These are phyloP conservation scores for Barbarea vulgaris DNA, from an alignment of 345 rosid species.

Conservation along the genomic window DNA sequence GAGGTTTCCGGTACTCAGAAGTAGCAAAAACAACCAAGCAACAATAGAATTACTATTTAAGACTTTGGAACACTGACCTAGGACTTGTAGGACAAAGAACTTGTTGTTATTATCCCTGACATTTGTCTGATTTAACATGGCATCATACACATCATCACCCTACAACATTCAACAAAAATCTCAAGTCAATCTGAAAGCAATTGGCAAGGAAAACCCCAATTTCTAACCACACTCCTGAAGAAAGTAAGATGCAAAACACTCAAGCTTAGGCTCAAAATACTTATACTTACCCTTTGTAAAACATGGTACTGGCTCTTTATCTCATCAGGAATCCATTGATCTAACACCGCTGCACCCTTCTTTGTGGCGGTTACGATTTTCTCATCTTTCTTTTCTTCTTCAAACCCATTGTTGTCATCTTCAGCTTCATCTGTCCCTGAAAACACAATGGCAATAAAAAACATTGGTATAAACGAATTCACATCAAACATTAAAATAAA, in stretches of 20 bases:
- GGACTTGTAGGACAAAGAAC: slow-evolving; percentile 76
- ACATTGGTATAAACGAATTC: background rate
- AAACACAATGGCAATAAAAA: slow-evolving; percentile 8
- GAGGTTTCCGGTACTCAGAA: background rate
- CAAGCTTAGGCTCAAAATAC: background rate
- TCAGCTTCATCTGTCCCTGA: slow-evolving; percentile 38
- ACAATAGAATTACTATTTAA: background rate
- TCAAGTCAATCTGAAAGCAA: slow-evolving; percentile 20
- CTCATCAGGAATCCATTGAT: slow-evolving; percentile 76
- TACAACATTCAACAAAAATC: slow-evolving; percentile 38
- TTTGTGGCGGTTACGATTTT: slow-evolving; percentile 66
- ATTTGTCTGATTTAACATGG: slow-evolving; percentile 84
- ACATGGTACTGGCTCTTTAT: slow-evolving; percentile 78
- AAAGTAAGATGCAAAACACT: background rate
- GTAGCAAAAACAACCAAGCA: background rate
- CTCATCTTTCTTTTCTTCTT: slow-evolving; percentile 44
- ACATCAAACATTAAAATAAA: background rate
- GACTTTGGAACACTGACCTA: slow-evolving; percentile 49
- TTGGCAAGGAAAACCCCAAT: background rate
- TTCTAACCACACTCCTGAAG: slow-evolving; percentile 8
- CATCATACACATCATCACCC: slow-evolving; percentile 82
- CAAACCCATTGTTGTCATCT: background rate
- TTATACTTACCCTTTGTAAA: slow-evolving; percentile 52
- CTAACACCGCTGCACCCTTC: slow-evolving; percentile 85
- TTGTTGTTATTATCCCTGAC: slow-evolving; percentile 77